Evolutionary conservation across 371 early-diverging fungal species (phyloP), one percentile per base, ranked within the genome.

Genomic region (Mortierella sp.): DNA sequence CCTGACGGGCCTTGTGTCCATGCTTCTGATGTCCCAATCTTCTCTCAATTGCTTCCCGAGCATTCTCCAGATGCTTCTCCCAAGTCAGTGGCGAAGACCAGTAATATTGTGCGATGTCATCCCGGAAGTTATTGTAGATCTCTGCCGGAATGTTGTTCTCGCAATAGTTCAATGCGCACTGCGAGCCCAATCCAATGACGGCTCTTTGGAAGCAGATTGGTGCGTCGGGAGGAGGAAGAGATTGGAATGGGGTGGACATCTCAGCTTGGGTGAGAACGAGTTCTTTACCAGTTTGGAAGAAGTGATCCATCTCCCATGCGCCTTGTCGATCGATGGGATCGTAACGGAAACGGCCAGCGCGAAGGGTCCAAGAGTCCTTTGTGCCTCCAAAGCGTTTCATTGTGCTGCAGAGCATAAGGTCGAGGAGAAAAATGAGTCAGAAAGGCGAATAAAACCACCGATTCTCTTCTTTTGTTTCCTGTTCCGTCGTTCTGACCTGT

Each of bases 151-250:
- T 81, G 28, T 80, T 80, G 0, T 58, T 24, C n/a, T 79, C 82
- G 29, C 85, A 86, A 56, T 85, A 82, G 9, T 34, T 27, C 24
- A 82, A 49, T 2, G 79, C 81, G 39, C 87, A 87, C 29, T 82
- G 68, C 25, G 78, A 78, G 1, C 85, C 85, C 2, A 82, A 57
- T 0, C 85, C 87, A 0, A 87, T 65, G 0, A 87, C 78, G 2
- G 87, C 87, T 16, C 70, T 62, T 0, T 65, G 8, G 43, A 85
- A 87, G 27, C 85, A 87, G 41, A 85, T 74, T 2, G 87, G 78
- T 1, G 63, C 67, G 16, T 71, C 63, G 2, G 41, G 16, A n/a
- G 72, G 66, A 2, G 81, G 76, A 1, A 77, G 22, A 3, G 60
- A 40, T 31, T 85, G 85, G 46, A 79, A 71, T 0, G 64, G 22